Evolutionary conservation across 192 early-diverging fungal species (phyloP).

Genomic region (Backusella westeae): DNA sequence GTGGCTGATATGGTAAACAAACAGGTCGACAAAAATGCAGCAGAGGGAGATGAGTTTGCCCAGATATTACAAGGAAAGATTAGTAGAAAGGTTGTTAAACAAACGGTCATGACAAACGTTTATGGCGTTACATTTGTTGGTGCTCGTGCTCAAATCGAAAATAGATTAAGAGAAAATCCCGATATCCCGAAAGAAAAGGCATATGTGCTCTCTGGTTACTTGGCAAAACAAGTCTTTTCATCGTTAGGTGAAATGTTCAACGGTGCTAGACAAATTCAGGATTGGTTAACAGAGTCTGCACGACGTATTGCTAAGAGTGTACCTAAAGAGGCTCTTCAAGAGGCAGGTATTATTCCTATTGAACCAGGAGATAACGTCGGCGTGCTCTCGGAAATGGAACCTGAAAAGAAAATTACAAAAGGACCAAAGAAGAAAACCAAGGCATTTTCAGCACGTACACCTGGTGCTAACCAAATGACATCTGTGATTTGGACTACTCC

Average conservation of each 20-base stretch:
- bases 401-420: constrained; percentile 12
- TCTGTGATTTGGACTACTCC: constrained; percentile 97
- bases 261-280: constrained; percentile 87
- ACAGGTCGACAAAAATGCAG: constrained; percentile 67
- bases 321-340: constrained; percentile 43
- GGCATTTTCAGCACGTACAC: constrained; percentile 33
- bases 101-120: constrained; percentile 99
- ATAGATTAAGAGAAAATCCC: constrained; percentile 76
- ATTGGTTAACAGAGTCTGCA: constrained; percentile 91
- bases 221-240: constrained; percentile 81
- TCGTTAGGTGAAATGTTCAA: constrained; percentile 88
- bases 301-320: constrained; percentile 80
- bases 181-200: constrained; percentile 69
- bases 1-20: constrained; percentile 77
- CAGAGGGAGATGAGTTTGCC: constrained; percentile 59
- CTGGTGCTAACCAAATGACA: constrained; percentile 68
- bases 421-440: constrained; percentile 14
- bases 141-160: constrained; percentile 82
- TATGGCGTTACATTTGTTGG: constrained; percentile 98
- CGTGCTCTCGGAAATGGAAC: neutral
- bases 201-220: constrained; percentile 62
- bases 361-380: constrained; percentile 1
- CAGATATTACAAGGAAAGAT: constrained; percentile 66
- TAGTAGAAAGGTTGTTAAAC: constrained; percentile 94
- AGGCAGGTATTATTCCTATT: constrained; percentile 27